Evolutionary conservation across 2,329 filamentous ascomycete genomes (phyloP), one percentile per base, ranked within the genome.

Genomic region (Fusarium anguioides): DNA sequence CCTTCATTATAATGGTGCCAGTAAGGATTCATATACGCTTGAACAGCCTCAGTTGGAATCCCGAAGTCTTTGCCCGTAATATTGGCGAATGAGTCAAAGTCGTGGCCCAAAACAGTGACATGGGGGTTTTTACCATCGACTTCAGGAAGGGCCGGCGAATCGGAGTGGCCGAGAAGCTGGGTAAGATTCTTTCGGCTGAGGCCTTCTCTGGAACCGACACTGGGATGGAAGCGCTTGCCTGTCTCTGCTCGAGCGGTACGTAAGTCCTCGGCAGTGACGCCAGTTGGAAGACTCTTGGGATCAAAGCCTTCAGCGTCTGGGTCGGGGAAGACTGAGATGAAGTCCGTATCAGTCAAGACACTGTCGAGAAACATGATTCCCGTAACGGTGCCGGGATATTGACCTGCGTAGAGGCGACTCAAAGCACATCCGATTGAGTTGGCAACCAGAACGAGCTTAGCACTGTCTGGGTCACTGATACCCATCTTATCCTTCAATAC

Each of bases 291-390:
- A 1, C 17, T 69, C 72, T 41, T 68, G 71, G 69, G 45, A 1
- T 85, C 78, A 64, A 87, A 87, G 6, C 56, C 76, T 1, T 78
- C 60, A 0, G 75, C 76, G 54, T 86, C 84, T 0, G 86, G 85
- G 63, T 89, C 81, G 0, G 86, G 86, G 71, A 85, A 86, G 6
- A 87, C 62, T 8, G 81, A 83, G 3, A 86, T 80, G 27, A 85
- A 84, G 66, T 88, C 83, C 0, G 82, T 81, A 69, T 88, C 86
- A 17, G 86, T 83, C 72, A 89, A 82, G 64, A 86, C 83, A 33
- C 82, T 86, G 70, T 89, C 86, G 2, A 89, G 81, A 10, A 88
- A 80, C 2, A 88, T 31, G 5, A 84, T 74, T 0, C 77, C 85
- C 0, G 78, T 76, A 0, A 86, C 81, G 0, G 76, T 78, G 4